Evolutionary conservation across 2,329 filamentous ascomycete genomes (phyloP), one percentile per base, ranked within the genome.

Genomic region (Tolypocladium inflatum): DNA sequence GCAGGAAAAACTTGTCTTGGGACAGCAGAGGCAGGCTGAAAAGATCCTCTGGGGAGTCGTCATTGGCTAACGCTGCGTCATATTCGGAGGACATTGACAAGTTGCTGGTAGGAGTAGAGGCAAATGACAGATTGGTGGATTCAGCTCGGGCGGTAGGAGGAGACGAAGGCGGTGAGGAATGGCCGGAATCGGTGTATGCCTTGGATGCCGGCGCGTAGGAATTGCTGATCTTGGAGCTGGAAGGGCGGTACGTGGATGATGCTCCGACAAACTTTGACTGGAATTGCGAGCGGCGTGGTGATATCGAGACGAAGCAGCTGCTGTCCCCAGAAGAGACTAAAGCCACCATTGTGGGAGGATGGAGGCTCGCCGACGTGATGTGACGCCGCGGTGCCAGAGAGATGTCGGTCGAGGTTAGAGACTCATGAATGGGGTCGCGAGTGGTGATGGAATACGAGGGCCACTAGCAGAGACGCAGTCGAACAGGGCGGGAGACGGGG

Each of bases 51-150:
- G 76, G 70, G 5, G 68, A 65, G 23, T 71, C 69, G 60, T 80
- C 74, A 53, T 78, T 72, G 48, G 75, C 70, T 57, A 81, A 71
- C 19, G 65, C 60, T 51, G 79, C 77, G 55, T 84, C 81, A 65
- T 76, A 80, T 59, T 81, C 80, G 26, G 26, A 30, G 57, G 82
- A 79, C 56, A 88, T 72, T 17, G 85, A 88, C 58, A 86, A 72
- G 63, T 81, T 87, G 64, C 83, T 86, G 23, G 81, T 79, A 4
- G 84, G 81, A 3, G 85, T 88, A 2, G 86, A 87, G 33, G 78
- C 76, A 67, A 79, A 82, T 2, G 85, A 86, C 5, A 80, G 78
- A 58, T 79, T 75, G 26, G 74, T 84, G 68, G 74, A 82, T 61
- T 83, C 81, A 57, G 74, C 74, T 57, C 79, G 77, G 41, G 77